A percentile compares a stretch with the other conserved stretches of the same genome.
These are phyloP conservation scores for Gossypium turneri DNA, from an alignment of 345 rosid genomes.

Conservation along the genomic window DNA sequence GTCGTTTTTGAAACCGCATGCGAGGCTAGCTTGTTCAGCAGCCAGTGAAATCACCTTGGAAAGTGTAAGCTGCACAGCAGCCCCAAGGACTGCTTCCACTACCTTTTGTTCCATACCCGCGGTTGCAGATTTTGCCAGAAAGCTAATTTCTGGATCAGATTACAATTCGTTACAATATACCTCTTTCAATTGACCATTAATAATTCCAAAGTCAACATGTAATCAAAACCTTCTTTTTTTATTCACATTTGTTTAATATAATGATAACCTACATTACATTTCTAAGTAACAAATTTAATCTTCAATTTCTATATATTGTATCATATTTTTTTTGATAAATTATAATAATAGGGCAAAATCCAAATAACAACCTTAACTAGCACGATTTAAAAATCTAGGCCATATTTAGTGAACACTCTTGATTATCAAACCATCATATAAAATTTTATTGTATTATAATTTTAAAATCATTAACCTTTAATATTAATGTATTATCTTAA, in stretches of 20 bases:
- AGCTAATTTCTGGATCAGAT: neutral
- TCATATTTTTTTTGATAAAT: too few relatives aligned
- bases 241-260: too few relatives aligned
- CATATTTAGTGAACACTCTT: fast-evolving
- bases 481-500: too few relatives aligned
- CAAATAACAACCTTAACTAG: fast-evolving
- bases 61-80: neutral
- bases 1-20: neutral
- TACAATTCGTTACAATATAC: neutral
- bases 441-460: too few relatives aligned
- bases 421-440: fast-evolving
- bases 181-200: too few relatives aligned
- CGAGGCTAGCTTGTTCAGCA: neutral
- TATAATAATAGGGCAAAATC: fast-evolving
- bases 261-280: too few relatives aligned
- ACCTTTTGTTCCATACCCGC: neutral
- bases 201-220: too few relatives aligned
- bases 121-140: neutral
- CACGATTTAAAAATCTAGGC: fast-evolving
- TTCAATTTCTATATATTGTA: too few relatives aligned
- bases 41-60: neutral
- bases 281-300: too few relatives aligned
- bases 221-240: too few relatives aligned
- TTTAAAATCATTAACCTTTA: too few relatives aligned
- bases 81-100: neutral